Conservation (phyloP, 371 early-diverging fungal species). For the Haplosporangium sp. region DNA sequence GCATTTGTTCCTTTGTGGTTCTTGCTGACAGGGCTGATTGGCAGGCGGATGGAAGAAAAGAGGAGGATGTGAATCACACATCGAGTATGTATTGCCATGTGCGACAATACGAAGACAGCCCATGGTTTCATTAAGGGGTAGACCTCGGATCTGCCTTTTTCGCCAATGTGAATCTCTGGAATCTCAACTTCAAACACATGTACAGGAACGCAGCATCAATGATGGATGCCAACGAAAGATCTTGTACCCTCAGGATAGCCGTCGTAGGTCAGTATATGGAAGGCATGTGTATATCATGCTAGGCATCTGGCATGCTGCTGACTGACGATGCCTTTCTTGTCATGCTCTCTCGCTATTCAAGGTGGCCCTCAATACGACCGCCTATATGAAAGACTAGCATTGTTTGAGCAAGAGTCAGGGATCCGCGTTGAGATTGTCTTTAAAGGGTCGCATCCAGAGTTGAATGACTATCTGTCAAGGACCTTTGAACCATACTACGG, state of each 20-base stretch:
- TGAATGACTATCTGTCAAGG: conserved; percentile 30
- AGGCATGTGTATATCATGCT: not conserved
- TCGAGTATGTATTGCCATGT: too few species aligned
- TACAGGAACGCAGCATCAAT: not conserved
- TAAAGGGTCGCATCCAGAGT: conserved; percentile 33
- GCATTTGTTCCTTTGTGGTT: too few species aligned
- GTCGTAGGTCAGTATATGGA: conserved; percentile 24
- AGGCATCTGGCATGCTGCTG: too few species aligned
- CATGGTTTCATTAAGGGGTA: not conserved
- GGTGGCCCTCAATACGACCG: conserved; percentile 45
- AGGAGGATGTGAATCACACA: too few species aligned
- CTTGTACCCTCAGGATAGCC: conserved; percentile 32
- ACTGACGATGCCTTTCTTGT: not conserved
- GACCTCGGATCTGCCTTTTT: too few species aligned
- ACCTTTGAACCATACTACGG: conserved; percentile 12
- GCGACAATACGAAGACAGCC: too few species aligned
- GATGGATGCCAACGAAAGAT: not conserved
- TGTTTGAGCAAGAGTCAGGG: conserved; percentile 36
- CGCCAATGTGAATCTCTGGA: too few species aligned
- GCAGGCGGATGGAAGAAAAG: too few species aligned
- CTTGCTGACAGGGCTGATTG: too few species aligned
- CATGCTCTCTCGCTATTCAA: not conserved
- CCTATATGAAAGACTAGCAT: conserved; percentile 21
- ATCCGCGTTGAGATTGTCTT: conserved; percentile 29
- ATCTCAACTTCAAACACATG: too few species aligned